Base-by-base conservation (phyloP, 1,139 yeast species). In the Suhomyces atakaporum region DNA sequence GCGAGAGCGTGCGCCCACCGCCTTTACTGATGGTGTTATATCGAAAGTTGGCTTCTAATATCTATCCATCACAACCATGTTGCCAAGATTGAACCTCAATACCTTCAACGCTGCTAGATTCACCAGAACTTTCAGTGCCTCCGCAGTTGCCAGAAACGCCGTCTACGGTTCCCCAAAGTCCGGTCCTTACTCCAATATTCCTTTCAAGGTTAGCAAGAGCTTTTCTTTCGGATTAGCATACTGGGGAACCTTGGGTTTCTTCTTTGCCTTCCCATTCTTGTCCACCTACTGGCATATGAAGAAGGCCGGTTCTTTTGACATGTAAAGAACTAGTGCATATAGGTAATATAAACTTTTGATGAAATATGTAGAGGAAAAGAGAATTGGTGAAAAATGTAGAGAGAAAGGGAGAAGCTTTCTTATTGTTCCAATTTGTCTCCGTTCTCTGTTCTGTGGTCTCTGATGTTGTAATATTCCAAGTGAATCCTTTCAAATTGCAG, bases 171-270 rank as follows among this genome's bases (percentile, higher is more conserved):
- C 65, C 34, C 75, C 76, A 39, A 82, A 85, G 61, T 85, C 80
- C 61, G 97, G 97, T 56, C 81, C 82, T 35, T 90, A 92, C 82
- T 74, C 84, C 59, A 92, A 92, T 78, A 60, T 92, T 50, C 98
- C 98, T 49, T 92, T 90, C 81, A 79, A 81, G 75, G 94, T 92
- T 49, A 88, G 87, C 76, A 85, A 81, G 73, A 51, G 40, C 42
- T 76, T 90, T 49, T 97, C 97, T 49, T 88, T 78, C 63, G 84
- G 81, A 53, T 70, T 87, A 36, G 74, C 82, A 50, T 95, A 83
- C 74, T 84, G 86, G 75, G 81, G 90, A 39, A 81, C 80, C 69
- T 77, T 87, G 58, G 81, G 89, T 5, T 60, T 66, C 56, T 69
- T 69, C 64, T 71, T 71, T 50, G 60, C 65, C 36, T 69, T 85